Evolutionary conservation across 495 filamentous ascomycete genomes (phyloP), one percentile per base, ranked within the genome.

Genomic region (Penicillium desertorum): DNA sequence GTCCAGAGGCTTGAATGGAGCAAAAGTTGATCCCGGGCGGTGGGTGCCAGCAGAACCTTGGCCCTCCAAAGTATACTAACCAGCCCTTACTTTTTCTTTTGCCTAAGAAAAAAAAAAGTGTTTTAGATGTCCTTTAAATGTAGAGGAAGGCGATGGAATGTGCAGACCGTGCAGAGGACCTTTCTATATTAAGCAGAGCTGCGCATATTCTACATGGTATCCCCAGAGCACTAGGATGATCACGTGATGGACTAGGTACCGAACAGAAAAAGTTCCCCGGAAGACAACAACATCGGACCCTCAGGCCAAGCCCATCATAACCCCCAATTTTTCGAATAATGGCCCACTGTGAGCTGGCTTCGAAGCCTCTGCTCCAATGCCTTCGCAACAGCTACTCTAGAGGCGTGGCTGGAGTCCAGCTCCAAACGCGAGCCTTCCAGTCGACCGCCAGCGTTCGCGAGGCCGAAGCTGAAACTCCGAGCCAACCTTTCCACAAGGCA

Each of bases 261-360:
- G 59, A 62, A 62, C 65, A 69, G 70, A 72, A 74, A 75, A 74
- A 72, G 70, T 74, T 71, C 65, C 63, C 64, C 71, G 62, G 62
- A 63, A 57, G 69, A 64, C 58, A 67, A 70, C 59, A 66, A 56
- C 62, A 55, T 41, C 65, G 53, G 52, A 46, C 46, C 53, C 47
- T 56, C 41, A 37, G 50, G 30, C 60, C 60, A 59, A 61, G 61
- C 58, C 58, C 63, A 52, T 45, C 51, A 41, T 51, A 62, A 42
- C 45, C 51, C 49, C 43, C 46, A 51, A 58, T 54, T 51, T 51
- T 51, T 62, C 52, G 64, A 62, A 77, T 70, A 71, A 89, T 89
- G 86, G 83, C 86, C 68, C 78, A 82, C 72, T 85, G 83, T 66
- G 86, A 87, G 75, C 81, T 80, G 81, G 85, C 82, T 68, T 82